Base-by-base conservation (phyloP, 2,329 filamentous ascomycete species). In the Epichloe glyceriae region DNA sequence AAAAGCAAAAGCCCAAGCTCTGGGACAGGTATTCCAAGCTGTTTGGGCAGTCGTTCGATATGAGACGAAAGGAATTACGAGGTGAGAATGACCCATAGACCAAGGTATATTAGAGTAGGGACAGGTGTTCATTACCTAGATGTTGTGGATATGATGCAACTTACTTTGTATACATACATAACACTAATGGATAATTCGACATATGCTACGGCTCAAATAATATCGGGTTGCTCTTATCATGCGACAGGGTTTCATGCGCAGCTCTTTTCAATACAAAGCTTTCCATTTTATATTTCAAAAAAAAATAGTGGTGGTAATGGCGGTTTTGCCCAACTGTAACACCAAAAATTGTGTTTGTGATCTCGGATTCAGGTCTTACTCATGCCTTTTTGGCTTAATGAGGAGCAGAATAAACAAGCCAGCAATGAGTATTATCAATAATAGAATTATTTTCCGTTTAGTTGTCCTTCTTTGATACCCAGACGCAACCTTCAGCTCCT, bases 371-470 rank as follows among this genome's bases (percentile, higher is more conserved):
- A 40, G 8, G 22, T 47, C 22, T 56, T 57, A 62, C 41, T 58
- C 58, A n/a, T 62, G 60, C 54, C 69, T 73, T 65, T 85, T 89
- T 1, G 87, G 87, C 68, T 95, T 95, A 55, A 95, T 74, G 39
- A 88, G 67, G 2, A 95, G 68, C 40, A 95, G 64, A 58, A 95
- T 95, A 61, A 98, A 85, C 70, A 95, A 78, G 34, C 88, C 93
- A 19, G 83, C 82, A 49, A 98, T 84, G 20, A 97, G 69, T 26
- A 98, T 71, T 6, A 95, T 68, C 19, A 98, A 73, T n/a, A 98
- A 72, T 40, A 98, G 74, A 51, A 98, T 93, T 46, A 95, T 83
- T 71, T 95, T 96, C 57, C 93, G 78, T 71, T 96, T 98, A 20
- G 87, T 89, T 48, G 85, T 85, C 63, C 82, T 85, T 65, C 81